A percentile compares a stretch with the other conserved stretches of the same genome.
Evolutionary conservation across 2,329 filamentous ascomycete genomes (phyloP).

Genomic region (Fusarium piperis): DNA sequence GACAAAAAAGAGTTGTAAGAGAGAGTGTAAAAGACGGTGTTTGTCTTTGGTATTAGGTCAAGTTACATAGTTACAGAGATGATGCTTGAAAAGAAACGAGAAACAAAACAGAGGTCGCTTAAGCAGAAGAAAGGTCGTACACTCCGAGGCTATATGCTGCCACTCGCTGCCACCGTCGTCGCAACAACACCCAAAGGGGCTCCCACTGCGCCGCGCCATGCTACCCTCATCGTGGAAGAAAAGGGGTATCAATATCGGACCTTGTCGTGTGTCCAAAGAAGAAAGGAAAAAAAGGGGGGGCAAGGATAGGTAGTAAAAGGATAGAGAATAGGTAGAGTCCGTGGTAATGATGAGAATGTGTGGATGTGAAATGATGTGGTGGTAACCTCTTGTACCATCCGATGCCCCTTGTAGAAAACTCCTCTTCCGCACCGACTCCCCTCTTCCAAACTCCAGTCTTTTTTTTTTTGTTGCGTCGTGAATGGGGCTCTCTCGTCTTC

Average conservation of each 20-base stretch:
- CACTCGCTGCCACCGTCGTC: background rate
- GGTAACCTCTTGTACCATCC: background rate
- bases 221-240: conserved; percentile 28
- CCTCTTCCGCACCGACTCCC: background rate
- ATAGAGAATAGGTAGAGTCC: background rate
- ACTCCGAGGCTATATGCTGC: conserved; percentile 37
- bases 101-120: background rate
- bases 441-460: background rate
- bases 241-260: conserved; percentile 41
- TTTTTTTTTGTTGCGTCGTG: background rate
- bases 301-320: background rate
- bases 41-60: conserved; percentile 24
- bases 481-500: background rate
- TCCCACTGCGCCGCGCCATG: conserved; percentile 31
- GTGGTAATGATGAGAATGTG: conserved; percentile 6
- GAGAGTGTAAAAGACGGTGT: background rate
- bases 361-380: background rate
- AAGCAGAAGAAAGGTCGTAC: conserved; percentile 19
- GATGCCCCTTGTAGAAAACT: conserved; percentile 15
- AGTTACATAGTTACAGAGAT: conserved; percentile 19
- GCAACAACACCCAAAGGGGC: conserved; percentile 9
- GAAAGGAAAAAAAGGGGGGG: conserved; percentile 8
- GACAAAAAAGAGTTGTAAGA: background rate
- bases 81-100: conserved; percentile 17
- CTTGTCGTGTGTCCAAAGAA: conserved; percentile 15